Conservation (phyloP, 805 yeast genomes). For the Ogataea polymorpha region DNA sequence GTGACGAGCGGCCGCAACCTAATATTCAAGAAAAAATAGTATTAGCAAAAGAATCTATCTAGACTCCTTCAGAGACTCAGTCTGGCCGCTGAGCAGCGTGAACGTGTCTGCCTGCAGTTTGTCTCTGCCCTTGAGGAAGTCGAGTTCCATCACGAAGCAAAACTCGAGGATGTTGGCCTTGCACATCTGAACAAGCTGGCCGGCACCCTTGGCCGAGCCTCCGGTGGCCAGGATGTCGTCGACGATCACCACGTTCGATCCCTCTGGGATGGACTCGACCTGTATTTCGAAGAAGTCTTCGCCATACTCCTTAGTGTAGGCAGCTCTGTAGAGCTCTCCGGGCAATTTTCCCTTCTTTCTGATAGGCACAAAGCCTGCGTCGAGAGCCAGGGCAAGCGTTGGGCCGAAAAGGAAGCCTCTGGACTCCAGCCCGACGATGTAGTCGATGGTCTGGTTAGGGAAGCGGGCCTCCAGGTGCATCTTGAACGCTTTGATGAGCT, state of each 20-base stretch:
- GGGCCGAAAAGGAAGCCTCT: constrained; percentile 98
- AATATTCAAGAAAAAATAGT: constrained; percentile 27
- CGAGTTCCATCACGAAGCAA: constrained; percentile 89
- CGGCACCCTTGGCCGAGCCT: constrained; percentile 94
- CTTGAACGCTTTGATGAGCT: constrained; percentile 77
- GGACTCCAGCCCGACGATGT: constrained; percentile 90
- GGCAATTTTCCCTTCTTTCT: constrained; percentile 96
- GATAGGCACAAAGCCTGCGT: constrained; percentile 90
- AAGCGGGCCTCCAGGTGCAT: constrained; percentile 59
- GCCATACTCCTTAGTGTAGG: constrained; percentile 90
- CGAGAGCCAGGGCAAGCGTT: constrained; percentile 81
- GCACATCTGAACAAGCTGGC: constrained; percentile 66
- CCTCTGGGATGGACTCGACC: constrained; percentile 71
- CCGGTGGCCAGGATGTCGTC: constrained; percentile 99
- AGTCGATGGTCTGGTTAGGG: constrained; percentile 62
- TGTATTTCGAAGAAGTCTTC: constrained; percentile 87
- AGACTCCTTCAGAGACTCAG: constrained; percentile 42
- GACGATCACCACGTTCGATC: constrained; percentile 79
- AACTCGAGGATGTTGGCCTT: constrained; percentile 77
- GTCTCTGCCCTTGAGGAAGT: constrained; percentile 91
- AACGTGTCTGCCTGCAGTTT: constrained; percentile 82
- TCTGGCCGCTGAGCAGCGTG: constrained; percentile 83
- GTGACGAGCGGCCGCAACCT: constrained; percentile 27
- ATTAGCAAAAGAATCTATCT: neutral
- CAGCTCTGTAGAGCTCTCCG: constrained; percentile 71